Evolutionary conservation across 2,329 filamentous ascomycete species (phyloP), one percentile per base, ranked within the genome.

Genomic region (Fusarium secorum): DNA sequence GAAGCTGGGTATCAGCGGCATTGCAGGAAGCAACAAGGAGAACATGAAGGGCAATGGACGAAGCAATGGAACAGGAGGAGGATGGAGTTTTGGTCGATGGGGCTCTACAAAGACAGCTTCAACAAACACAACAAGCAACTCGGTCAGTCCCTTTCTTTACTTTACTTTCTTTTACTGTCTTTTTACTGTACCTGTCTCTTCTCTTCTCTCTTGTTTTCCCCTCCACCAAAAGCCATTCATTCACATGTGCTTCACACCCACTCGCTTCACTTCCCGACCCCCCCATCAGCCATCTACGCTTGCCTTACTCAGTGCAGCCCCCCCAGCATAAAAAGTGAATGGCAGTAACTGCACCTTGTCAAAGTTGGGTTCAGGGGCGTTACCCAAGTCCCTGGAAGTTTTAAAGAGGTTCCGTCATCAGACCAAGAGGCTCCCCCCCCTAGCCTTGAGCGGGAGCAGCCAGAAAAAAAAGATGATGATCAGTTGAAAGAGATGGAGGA

Each of bases 1-100:
- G 60, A 71, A 70, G 48, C 46, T 72, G 65, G 72, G 70, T 24
- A 68, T 68, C 54, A 71, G 67, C 58, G 64, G 63, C 46, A 71
- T 60, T 33, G 51, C 57, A 20, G 44, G 58, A 45, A 58, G 49
- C 17, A 66, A 35, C 28, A 72, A 70, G 28, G 68, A 71, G 10
- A 70, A 48, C 5, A 72, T 72, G 69, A 72, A 67, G 46, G 28
- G 44, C 11, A 70, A 44, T 46, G 59, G 60, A n/a, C 55, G 54
- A 44, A 58, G 60, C 7, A 69, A 54, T 58, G 64, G 38, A 17
- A 45, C 28, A 39, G 67, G 66, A 55, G 56, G 69, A 20, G 60
- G 69, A 28, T 71, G 69, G 69, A 62, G 68, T 36, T 71, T 71
- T 69, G 68, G 60, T 42, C 68, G 68, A 38, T 71, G 68, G 68